A percentile compares a stretch with the other conserved stretches of the same genome.
Evolutionary conservation across 2,329 filamentous ascomycete species (phyloP).

Genomic region (Chalaropsis thielavioides): DNA sequence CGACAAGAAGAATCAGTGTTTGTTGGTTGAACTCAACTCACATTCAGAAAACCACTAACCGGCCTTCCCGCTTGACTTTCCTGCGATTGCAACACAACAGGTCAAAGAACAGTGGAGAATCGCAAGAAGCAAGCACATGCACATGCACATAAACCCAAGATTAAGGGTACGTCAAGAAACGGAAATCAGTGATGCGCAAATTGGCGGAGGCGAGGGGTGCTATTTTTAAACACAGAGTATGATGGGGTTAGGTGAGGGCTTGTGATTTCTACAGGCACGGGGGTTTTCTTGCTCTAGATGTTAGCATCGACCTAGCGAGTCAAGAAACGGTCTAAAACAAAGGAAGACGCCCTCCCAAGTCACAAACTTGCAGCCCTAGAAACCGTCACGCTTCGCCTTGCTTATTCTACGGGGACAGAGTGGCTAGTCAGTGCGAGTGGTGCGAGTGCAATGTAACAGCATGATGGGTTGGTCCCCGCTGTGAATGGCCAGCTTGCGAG

Average conservation of each 20-base stretch:
- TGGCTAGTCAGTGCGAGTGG: too few relatives aligned
- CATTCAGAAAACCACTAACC: neutral
- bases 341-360: neutral
- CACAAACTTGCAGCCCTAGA: neutral
- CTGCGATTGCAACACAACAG: neutral
- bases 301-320: neutral
- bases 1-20: neutral
- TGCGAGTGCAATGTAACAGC: too few relatives aligned
- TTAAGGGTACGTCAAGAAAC: neutral
- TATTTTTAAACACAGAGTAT: neutral
- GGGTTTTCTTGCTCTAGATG: neutral
- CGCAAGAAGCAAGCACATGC: neutral
- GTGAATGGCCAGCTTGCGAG: too few relatives aligned
- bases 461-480: too few relatives aligned
- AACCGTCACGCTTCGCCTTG: neutral
- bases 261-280: neutral
- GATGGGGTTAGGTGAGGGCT: neutral
- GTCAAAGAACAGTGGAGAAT: constrained; percentile 4
- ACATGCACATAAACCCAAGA: neutral
- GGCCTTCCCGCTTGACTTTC: neutral
- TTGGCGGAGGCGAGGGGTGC: neutral
- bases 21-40: neutral
- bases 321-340: neutral
- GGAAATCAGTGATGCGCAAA: neutral
- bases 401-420: neutral